A percentile compares a stretch with the other conserved stretches of the same genome.
phyloP scores from a whole-genome alignment of 2,329 filamentous ascomycete species.

The Nemania bipapillata region DNA sequence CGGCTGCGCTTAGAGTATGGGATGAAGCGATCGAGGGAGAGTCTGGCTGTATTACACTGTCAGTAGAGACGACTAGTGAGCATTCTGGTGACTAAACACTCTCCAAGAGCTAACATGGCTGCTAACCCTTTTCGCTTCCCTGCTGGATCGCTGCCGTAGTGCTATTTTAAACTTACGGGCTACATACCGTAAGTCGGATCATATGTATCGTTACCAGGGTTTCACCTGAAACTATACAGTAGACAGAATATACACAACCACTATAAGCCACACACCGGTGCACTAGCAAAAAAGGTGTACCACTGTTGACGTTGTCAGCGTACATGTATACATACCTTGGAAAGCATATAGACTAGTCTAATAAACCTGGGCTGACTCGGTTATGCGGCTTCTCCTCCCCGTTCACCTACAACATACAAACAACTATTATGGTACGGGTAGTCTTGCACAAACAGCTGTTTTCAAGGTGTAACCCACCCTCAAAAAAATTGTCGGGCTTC shows the following conservation, averaged over 20 bases:
- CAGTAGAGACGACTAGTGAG: not conserved
- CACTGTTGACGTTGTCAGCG: not conserved
- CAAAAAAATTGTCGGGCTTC: not conserved
- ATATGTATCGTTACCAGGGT: not conserved
- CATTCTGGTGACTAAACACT: not conserved
- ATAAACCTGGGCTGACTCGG: conserved; percentile 13
- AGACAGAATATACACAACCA: not conserved
- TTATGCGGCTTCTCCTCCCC: conserved; percentile 7
- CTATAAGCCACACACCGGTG: not conserved
- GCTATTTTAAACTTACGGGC: not conserved
- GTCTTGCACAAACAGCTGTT: not conserved
- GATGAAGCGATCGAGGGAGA: not conserved
- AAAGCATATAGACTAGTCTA: not conserved
- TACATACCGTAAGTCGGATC: not conserved
- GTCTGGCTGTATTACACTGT: not conserved
- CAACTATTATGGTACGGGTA: conserved; percentile 4
- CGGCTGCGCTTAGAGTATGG: not conserved
- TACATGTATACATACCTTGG: not conserved
- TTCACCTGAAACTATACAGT: not conserved
- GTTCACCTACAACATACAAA: not conserved
- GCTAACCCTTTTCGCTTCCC: not conserved
- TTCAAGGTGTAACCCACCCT: conserved; percentile 2
- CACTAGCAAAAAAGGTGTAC: not conserved
- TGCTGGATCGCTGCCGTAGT: not conserved
- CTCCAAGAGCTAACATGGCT: not conserved